Evolutionary conservation across 768 basidiomycete species (phyloP), one percentile per base, ranked within the genome.

Genomic region (Pisolithus tinctorius): DNA sequence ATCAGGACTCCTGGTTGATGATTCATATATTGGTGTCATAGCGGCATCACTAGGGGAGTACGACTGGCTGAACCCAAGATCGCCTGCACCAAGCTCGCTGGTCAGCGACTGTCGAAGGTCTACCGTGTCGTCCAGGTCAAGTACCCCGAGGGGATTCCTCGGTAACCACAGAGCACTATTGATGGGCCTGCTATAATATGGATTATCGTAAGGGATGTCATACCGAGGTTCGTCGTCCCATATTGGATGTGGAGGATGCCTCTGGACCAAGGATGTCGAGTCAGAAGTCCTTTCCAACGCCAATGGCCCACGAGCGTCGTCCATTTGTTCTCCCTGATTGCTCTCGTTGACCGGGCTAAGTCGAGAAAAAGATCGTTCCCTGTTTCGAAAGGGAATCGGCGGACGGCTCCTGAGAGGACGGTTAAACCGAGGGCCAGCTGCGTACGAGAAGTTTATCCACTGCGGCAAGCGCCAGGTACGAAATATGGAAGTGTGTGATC

Each of bases 101-200:
- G 86, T 83, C 23, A 93, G 66, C 0, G 84, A 75, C 6, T 72
- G 69, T 44, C 73, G 77, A 51, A 88, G 61, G 62, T 90, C 82
- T 25, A 94, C 70, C 0, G 92, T 93, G 58, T 95, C 90, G 60
- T 93, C 88, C 3, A 97, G 76, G 69, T 95, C 79, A 42, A 94
- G 75, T 1, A 80, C 73, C n/a, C 80, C 81, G 26, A 79, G 74
- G 1, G 93, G 93, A 68, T 95, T 81, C 37, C 86, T 76, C 4
- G 93, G 93, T 2, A 97, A 72, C 93, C 93, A 97, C 4, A 95
- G 69, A 6, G 76, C 74, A 55, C 85, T 83, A 49, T 76, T 76
- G 47, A 92, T 80, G 1, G 77, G 63, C 51, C 81, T 74, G 10
- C 76, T 77, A 63, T 91, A 91, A 56, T 80, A 86, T 7, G 90